Conservation (phyloP, 371 early-diverging fungal species). For the Chytridiales sp. region DNA sequence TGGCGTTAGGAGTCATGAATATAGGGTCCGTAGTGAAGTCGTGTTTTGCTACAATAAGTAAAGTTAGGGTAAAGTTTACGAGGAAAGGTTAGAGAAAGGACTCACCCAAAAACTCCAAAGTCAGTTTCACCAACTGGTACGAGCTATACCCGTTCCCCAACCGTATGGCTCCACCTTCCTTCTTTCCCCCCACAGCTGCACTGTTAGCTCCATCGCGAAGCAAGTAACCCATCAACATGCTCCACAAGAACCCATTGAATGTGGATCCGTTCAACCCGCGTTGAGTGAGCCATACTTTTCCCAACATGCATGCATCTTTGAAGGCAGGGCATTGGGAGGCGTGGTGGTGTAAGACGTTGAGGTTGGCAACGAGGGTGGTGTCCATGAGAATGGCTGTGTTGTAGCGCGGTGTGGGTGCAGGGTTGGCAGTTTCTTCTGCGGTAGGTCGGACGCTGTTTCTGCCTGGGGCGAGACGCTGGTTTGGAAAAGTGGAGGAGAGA, state of each 20-base stretch:
- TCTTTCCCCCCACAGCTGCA: no score
- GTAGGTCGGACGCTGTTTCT: conserved; percentile 75
- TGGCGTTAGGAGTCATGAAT: conserved; percentile 58
- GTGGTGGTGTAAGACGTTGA: conserved; percentile 77
- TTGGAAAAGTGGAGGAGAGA: conserved; percentile 59
- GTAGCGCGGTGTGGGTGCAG: conserved; percentile 84
- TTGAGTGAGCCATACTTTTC: conserved; percentile 83
- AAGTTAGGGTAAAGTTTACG: background rate
- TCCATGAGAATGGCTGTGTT: conserved; percentile 83
- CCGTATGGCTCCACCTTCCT: conserved; percentile 54
- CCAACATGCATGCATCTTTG: conserved; percentile 73
- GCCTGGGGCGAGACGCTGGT: conserved; percentile 72
- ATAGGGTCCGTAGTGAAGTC: conserved; percentile 73
- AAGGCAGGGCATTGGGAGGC: conserved; percentile 70
- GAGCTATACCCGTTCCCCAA: conserved; percentile 74
- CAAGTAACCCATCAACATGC: conserved; percentile 84
- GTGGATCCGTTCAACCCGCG: conserved; percentile 46
- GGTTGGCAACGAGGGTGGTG: conserved; percentile 66
- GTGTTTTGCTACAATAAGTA: conserved; percentile 49
- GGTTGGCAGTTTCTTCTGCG: conserved; percentile 8
- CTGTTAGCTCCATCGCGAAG: conserved; percentile 65
- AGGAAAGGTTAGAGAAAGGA: background rate
- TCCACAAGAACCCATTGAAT: conserved; percentile 75
- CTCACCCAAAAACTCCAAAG: conserved; percentile 75
- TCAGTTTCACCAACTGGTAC: conserved; percentile 81